These are phyloP conservation scores for Eurotiales sp. DNA, from an alignment of 2,329 filamentous ascomycete species.

Conservation along the genomic window DNA sequence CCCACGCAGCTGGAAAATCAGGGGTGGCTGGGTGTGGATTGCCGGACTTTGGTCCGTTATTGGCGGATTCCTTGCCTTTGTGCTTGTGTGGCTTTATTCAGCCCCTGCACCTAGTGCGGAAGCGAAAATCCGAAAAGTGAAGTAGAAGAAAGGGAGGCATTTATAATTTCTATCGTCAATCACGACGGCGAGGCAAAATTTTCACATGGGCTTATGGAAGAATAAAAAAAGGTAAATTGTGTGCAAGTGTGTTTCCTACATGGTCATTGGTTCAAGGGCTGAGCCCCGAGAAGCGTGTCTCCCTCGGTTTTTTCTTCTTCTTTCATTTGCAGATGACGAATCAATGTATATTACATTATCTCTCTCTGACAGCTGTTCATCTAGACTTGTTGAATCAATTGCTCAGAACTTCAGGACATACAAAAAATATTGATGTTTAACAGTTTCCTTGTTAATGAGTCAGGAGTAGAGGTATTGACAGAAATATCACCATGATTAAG, in stretches of 20 bases:
- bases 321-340: neutral
- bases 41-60: slow-evolving; percentile 81
- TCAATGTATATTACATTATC: neutral
- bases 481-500: neutral
- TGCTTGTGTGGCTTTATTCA: slow-evolving; percentile 81
- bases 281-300: neutral
- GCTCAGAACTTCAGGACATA: neutral
- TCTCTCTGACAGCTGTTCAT: neutral
- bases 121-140: slow-evolving; percentile 42
- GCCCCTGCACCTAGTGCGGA: slow-evolving; percentile 45
- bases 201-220: slow-evolving; percentile 7
- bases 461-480: slow-evolving; percentile 5
- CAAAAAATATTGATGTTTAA: neutral
- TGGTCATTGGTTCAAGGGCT: neutral
- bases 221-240: slow-evolving; percentile 7
- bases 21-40: slow-evolving; percentile 92
- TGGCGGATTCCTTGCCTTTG: slow-evolving; percentile 78
- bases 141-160: slow-evolving; percentile 5
- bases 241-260: neutral
- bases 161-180: slow-evolving; percentile 4
- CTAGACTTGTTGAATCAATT: neutral
- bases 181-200: neutral
- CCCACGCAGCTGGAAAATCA: slow-evolving; percentile 85
- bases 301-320: neutral
- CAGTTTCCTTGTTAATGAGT: neutral